Evolutionary conservation across 805 yeast genomes (phyloP).

Genomic region (Yamadazyma tumulicola): DNA sequence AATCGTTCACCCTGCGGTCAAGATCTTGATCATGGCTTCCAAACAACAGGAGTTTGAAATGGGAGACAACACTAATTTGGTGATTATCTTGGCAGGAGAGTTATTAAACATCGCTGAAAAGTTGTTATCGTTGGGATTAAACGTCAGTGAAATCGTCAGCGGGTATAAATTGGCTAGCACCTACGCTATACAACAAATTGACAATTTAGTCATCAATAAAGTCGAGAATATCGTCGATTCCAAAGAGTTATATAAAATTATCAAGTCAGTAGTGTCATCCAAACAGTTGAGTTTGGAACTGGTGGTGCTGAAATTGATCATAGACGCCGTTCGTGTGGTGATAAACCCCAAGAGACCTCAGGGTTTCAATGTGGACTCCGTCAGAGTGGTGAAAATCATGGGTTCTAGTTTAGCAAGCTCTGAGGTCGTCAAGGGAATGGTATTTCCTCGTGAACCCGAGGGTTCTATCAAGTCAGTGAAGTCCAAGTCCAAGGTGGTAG

Average conservation of each 20-base stretch:
- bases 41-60: slow-evolving; percentile 96
- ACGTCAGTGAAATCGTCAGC: slow-evolving; percentile 88
- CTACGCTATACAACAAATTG: slow-evolving; percentile 66
- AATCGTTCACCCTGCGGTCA: slow-evolving; percentile 96
- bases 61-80: slow-evolving; percentile 96
- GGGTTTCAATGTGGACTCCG: slow-evolving; percentile 83
- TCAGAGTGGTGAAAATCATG: slow-evolving; percentile 95
- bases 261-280: slow-evolving; percentile 85
- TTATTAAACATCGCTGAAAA: slow-evolving; percentile 83
- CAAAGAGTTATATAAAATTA: slow-evolving; percentile 62
- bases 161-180: slow-evolving; percentile 88
- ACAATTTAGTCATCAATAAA: slow-evolving; percentile 57
- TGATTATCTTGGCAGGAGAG: slow-evolving; percentile 90
- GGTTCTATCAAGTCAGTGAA: slow-evolving; percentile 70
- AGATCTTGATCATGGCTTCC: slow-evolving; percentile 91
- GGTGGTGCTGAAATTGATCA: slow-evolving; percentile 67
- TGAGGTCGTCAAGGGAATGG: slow-evolving; percentile 93
- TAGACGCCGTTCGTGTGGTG: slow-evolving; percentile 79
- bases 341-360: slow-evolving; percentile 61
- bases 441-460: slow-evolving; percentile 96
- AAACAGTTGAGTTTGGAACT: slow-evolving; percentile 92
- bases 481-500: slow-evolving; percentile 76
- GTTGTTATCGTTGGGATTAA: slow-evolving; percentile 76
- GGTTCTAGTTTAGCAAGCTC: slow-evolving; percentile 76
- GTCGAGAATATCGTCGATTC: slow-evolving; percentile 55